These are phyloP conservation scores for Sugiyamaella lignohabitans DNA, from an alignment of 805 yeast species.

Conservation along the genomic window DNA sequence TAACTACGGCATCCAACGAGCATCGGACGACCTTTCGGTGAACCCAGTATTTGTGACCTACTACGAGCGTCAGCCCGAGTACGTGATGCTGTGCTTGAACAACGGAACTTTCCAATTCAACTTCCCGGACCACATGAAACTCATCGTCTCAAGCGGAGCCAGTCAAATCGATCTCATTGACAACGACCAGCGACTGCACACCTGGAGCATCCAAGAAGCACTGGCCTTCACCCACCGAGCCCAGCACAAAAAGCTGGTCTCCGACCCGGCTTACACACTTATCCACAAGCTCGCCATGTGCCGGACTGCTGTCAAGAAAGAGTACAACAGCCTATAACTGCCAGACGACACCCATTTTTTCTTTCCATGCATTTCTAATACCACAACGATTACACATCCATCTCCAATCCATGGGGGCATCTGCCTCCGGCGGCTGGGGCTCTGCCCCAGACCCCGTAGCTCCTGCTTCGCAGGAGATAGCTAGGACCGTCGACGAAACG, in stretches of 20 bases:
- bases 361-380: too few species aligned
- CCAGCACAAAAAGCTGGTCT: neutral
- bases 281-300: conserved; percentile 12
- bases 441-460: neutral
- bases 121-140: conserved; percentile 89
- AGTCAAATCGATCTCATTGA: conserved; percentile 69
- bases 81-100: conserved; percentile 87
- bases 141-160: conserved; percentile 73
- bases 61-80: conserved; percentile 70
- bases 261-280: conserved; percentile 9
- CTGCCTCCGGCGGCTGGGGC: neutral
- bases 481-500: too few species aligned
- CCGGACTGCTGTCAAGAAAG: neutral
- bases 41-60: conserved; percentile 59
- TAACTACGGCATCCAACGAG: conserved; percentile 49
- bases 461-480: neutral
- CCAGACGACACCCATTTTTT: too few species aligned
- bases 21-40: conserved; percentile 25
- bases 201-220: conserved; percentile 19
- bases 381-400: neutral
- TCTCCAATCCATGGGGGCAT: too few species aligned
- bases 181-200: conserved; percentile 20
- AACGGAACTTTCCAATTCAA: conserved; percentile 92
- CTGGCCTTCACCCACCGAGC: conserved; percentile 7
- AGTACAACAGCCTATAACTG: too few species aligned